Conservation (phyloP, 202 grass and related monocot genomes). For the Setaria viridis region DNA sequence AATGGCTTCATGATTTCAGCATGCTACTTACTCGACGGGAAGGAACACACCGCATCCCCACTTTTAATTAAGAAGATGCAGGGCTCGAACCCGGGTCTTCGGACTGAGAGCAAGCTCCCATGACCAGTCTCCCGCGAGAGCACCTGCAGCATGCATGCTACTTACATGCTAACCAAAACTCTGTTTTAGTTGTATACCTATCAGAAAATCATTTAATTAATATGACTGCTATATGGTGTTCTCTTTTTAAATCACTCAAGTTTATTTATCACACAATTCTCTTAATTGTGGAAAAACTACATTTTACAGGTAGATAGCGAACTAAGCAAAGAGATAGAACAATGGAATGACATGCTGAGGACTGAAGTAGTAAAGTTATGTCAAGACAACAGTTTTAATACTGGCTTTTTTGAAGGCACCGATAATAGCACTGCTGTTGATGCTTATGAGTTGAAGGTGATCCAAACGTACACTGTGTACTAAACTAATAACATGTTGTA, state of each 20-base stretch:
- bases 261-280: not conserved
- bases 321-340: slow-evolving; percentile 92
- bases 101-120: too few relatives aligned
- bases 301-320: slow-evolving; percentile 72
- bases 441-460: slow-evolving; percentile 98
- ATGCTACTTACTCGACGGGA: not conserved
- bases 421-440: slow-evolving; percentile 80
- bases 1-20: not conserved
- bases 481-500: not conserved
- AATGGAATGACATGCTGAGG: slow-evolving; percentile 90
- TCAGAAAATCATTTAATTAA: not conserved
- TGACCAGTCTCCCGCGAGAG: too few relatives aligned
- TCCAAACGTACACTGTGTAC: not conserved
- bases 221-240: slow-evolving; percentile 11
- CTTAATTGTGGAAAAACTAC: slow-evolving; percentile 16
- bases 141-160: not conserved
- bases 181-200: slow-evolving; percentile 1
- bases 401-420: slow-evolving; percentile 91
- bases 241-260: slow-evolving; percentile 15
- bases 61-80: too few relatives aligned
- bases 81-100: too few relatives aligned
- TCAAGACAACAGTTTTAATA: slow-evolving; percentile 87
- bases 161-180: not conserved
- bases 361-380: slow-evolving; percentile 85
- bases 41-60: too few relatives aligned